Conservation (phyloP, 1,284 basidiomycete genomes). For the Baeospora myosura region DNA sequence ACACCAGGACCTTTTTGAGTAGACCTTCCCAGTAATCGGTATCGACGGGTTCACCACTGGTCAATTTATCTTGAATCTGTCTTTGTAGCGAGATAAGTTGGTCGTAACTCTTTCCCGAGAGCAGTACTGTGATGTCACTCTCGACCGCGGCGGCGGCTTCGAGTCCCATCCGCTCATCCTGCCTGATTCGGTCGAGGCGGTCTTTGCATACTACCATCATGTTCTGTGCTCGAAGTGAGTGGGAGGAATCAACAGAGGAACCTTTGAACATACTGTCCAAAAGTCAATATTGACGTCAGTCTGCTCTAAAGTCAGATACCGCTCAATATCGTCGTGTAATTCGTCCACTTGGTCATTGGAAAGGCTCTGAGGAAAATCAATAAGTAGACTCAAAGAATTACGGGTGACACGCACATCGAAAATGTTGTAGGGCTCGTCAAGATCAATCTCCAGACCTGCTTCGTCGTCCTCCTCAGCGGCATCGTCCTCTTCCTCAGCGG, state of each 20-base stretch:
- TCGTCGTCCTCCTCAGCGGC: constrained; percentile 69
- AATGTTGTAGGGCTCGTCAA: constrained; percentile 97
- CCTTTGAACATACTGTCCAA: constrained; percentile 72
- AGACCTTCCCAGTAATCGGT: constrained; percentile 97
- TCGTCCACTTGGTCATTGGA: constrained; percentile 86
- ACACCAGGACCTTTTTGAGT: constrained; percentile 89
- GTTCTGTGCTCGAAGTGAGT: constrained; percentile 43
- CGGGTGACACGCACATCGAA: constrained; percentile 64
- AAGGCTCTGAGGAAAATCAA: constrained; percentile 55
- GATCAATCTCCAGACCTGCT: constrained; percentile 90
- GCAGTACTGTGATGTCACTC: constrained; percentile 64
- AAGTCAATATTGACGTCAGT: constrained; percentile 87
- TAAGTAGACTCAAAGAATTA: constrained; percentile 15
- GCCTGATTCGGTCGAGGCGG: constrained; percentile 72
- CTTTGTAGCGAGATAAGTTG: constrained; percentile 80
- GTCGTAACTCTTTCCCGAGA: constrained; percentile 77
- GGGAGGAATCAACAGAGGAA: neutral
- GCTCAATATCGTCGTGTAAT: constrained; percentile 90
- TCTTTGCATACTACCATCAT: constrained; percentile 98
- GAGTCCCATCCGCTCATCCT: constrained; percentile 49
- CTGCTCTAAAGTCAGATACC: constrained; percentile 84
- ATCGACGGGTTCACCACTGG: constrained; percentile 90
- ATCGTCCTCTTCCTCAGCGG: constrained; percentile 62
- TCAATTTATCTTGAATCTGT: constrained; percentile 82
- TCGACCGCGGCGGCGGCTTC: constrained; percentile 76